A percentile compares a stretch with the other conserved stretches of the same genome.
Evolutionary conservation across 345 rosid genomes (phyloP).

Genomic region (Ceriops decandra): DNA sequence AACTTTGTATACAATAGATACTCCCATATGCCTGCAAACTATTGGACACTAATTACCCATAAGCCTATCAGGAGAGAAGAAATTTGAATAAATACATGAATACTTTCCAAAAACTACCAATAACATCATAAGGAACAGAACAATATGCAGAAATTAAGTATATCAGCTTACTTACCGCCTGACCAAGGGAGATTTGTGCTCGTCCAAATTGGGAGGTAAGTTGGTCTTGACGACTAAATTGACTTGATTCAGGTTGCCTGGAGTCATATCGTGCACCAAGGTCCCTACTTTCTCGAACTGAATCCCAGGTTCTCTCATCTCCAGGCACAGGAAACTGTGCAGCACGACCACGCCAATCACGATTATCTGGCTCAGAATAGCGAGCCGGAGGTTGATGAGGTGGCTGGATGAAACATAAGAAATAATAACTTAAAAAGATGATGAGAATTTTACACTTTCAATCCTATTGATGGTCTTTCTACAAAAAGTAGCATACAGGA

Average conservation of each 20-base stretch:
- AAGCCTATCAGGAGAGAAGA: too few relatives aligned
- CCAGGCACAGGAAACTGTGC: slow-evolving; percentile 49
- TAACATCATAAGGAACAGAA: too few relatives aligned
- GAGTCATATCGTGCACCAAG: slow-evolving; percentile 37
- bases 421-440: not conserved
- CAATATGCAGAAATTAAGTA: not conserved
- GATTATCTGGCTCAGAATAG: slow-evolving; percentile 69
- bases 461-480: not conserved
- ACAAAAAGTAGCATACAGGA: not conserved
- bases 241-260: slow-evolving; percentile 44
- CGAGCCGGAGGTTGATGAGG: slow-evolving; percentile 49
- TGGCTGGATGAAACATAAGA: slow-evolving; percentile 27
- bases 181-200: slow-evolving; percentile 42
- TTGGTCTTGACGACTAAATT: slow-evolving; percentile 45
- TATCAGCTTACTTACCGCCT: slow-evolving; percentile 31
- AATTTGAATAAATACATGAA: too few relatives aligned
- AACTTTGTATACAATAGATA: too few relatives aligned
- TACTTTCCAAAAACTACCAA: too few relatives aligned
- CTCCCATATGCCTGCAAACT: too few relatives aligned
- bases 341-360: slow-evolving; percentile 75
- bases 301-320: slow-evolving; percentile 67
- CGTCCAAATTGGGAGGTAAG: slow-evolving; percentile 37
- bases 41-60: too few relatives aligned
- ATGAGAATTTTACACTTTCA: not conserved
- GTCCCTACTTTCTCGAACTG: slow-evolving; percentile 48